Base-by-base conservation (phyloP, 768 basidiomycete species). In the Termitomyces sp. region DNA sequence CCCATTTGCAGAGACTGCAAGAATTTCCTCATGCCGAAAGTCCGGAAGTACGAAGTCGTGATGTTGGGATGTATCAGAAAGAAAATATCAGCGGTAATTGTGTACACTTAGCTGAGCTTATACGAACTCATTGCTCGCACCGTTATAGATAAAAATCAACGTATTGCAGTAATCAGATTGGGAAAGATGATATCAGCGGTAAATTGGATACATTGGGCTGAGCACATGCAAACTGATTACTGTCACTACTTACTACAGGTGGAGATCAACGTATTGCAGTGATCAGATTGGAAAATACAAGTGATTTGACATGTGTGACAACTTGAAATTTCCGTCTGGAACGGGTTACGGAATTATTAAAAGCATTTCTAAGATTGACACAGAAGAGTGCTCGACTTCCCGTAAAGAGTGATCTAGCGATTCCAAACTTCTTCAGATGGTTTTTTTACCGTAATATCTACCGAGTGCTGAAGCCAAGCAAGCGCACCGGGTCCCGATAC, bases 11-110 rank as follows among this genome's bases (percentile, higher is more conserved):
- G 63, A 12, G 66, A 66, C 35, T 78, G 76, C 60, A 63, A 65
- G 0, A 65, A 57, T 35, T 63, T 64, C 15, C 69, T 70, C 9
- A 59, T 60, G 11, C 69, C 70, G 40, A 71, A 75, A 49, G 64
- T 77, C 8, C 72, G 74, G 39, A 63, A 67, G 4, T 76, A 74
- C 54, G 67, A 72, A 13, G 65, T 66, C 40, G 71, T 74, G 20
- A 66, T 76, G 40, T 68, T 73, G 24, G 72, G 69, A 22, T 67
- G 71, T 61, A 68, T 76, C 46, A 73, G 76, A 54, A 74, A 67
- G 60, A 71, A 72, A 39, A 66, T 75, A 42, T 68, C 71, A 20
- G 63, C 64, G 63, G 76, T 74, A 38, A 71, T 66, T 13, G 24
- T 53, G 7, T 28, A 18, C 49, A n/a, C 28, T 33, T 7, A 1